Percentiles rank a stretch among this genome's conserved stretches.
These are phyloP conservation scores for Cyclostephanos tholiformis DNA, from an alignment of 108 stramenopile species.

Conservation along the genomic window DNA sequence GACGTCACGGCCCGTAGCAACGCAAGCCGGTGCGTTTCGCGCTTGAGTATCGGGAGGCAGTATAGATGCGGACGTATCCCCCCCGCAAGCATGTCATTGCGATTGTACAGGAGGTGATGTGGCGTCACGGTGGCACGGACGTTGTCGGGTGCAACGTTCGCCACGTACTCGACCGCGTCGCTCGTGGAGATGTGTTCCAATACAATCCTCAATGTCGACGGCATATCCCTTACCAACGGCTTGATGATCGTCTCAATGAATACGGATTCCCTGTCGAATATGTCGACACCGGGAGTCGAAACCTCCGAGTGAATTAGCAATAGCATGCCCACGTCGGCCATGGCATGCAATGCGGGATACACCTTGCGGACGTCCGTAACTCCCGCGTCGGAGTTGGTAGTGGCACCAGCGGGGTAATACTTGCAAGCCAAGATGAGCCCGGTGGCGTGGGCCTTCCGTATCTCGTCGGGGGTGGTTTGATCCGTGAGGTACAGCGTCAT, in stretches of 20 bases:
- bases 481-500: constrained; percentile 99
- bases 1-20: constrained; percentile 90
- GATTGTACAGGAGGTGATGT: constrained; percentile 98
- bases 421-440: constrained; percentile 89
- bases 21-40: constrained; percentile 92
- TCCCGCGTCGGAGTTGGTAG: constrained; percentile 96
- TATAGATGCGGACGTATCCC: constrained; percentile 98
- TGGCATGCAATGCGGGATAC: constrained; percentile 83
- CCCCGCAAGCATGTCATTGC: constrained; percentile 91
- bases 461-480: constrained; percentile 93
- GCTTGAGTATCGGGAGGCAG: constrained; percentile 98
- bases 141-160: constrained; percentile 64
- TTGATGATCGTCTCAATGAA: constrained; percentile 95
- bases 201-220: constrained; percentile 89
- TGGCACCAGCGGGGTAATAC: constrained; percentile 99
- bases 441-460: constrained; percentile 72
- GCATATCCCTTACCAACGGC: constrained; percentile 84
- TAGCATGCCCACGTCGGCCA: constrained; percentile 93
- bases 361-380: constrained; percentile 90
- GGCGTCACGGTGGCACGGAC: constrained; percentile 96
- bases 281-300: constrained; percentile 87
- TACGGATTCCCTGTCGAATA: constrained; percentile 95
- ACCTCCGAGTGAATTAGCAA: constrained; percentile 98
- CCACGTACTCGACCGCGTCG: constrained; percentile 93
- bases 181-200: constrained; percentile 96